A percentile compares a stretch with the other conserved stretches of the same genome.
phyloP scores from a whole-genome alignment of 1,139 yeast genomes.

The Waltiozyma sp. region DNA sequence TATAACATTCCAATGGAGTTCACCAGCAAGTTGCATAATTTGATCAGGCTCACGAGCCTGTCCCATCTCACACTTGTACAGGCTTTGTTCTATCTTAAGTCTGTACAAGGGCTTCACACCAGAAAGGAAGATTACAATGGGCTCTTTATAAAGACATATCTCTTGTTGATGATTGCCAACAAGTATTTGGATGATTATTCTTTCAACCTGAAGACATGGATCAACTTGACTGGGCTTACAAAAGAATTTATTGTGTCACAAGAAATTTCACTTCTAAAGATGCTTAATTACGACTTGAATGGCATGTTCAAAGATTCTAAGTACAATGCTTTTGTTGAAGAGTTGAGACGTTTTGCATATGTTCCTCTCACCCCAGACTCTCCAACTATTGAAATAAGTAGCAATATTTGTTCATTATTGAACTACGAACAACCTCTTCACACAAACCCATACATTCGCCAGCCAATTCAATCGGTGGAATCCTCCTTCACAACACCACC shows the following conservation, averaged over 20 bases:
- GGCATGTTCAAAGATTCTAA: not conserved
- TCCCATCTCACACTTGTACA: not conserved
- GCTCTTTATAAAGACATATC: not conserved
- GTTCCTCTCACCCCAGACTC: not conserved
- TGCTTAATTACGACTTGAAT: conserved; percentile 13
- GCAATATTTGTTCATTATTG: not conserved
- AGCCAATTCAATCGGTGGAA: not conserved
- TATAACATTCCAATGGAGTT: not conserved
- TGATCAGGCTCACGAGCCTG: not conserved
- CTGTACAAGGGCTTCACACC: not conserved
- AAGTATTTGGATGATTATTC: conserved; percentile 41
- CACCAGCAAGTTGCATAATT: not conserved
- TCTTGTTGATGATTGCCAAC: conserved; percentile 33
- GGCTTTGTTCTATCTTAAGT: not conserved
- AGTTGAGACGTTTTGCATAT: not conserved
- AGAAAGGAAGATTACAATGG: not conserved
- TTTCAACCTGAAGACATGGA: conserved; percentile 44
- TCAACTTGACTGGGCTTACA: conserved; percentile 16
- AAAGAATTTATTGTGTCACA: conserved; percentile 7
- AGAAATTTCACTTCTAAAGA: conserved; percentile 13
- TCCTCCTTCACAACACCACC: not conserved
- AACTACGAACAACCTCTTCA: not conserved
- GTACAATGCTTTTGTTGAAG: not conserved
- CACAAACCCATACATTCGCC: not conserved
- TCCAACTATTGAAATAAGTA: not conserved